A percentile compares a stretch with the other conserved stretches of the same genome.
These are phyloP conservation scores for Mercurialis annua DNA, from an alignment of 345 rosid genomes.

Conservation along the genomic window DNA sequence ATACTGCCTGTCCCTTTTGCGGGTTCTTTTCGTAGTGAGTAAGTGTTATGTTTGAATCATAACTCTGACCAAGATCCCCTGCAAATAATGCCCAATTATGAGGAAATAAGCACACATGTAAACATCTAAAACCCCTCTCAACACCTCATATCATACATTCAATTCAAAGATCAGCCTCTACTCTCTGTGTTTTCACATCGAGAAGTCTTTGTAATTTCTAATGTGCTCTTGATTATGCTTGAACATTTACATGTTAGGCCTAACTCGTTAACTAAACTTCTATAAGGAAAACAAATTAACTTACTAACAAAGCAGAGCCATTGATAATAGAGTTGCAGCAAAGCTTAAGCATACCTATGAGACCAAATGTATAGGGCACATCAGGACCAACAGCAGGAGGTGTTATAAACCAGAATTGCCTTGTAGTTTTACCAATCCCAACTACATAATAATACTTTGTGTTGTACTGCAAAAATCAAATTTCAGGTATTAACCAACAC, in stretches of 20 bases:
- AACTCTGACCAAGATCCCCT: conserved; percentile 95
- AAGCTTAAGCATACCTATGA: conserved; percentile 45
- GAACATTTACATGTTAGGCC: background rate
- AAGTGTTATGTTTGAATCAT: conserved; percentile 76
- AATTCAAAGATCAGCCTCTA: background rate
- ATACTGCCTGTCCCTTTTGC: conserved; percentile 54
- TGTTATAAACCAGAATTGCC: conserved; percentile 47
- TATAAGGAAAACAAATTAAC: background rate
- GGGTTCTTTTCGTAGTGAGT: conserved; percentile 75
- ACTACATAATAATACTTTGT: conserved; percentile 54
- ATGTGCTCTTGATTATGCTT: no score
- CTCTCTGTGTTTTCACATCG: no score
- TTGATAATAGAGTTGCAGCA: background rate
- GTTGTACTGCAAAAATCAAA: conserved; percentile 29
- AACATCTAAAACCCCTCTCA: background rate
- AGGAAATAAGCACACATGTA: conserved; percentile 4
- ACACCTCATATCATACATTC: no score
- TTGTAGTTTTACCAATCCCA: conserved; percentile 39
- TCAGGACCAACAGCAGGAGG: conserved; percentile 66
- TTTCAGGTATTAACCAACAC: no score
- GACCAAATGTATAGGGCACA: conserved; percentile 62
- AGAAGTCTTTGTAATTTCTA: no score
- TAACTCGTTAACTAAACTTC: background rate
- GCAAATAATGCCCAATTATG: conserved; percentile 20
- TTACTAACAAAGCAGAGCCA: background rate